A percentile compares a stretch with the other conserved stretches of the same genome.
phyloP scores from a whole-genome alignment of 345 rosid species.

The Ricinus communis region DNA sequence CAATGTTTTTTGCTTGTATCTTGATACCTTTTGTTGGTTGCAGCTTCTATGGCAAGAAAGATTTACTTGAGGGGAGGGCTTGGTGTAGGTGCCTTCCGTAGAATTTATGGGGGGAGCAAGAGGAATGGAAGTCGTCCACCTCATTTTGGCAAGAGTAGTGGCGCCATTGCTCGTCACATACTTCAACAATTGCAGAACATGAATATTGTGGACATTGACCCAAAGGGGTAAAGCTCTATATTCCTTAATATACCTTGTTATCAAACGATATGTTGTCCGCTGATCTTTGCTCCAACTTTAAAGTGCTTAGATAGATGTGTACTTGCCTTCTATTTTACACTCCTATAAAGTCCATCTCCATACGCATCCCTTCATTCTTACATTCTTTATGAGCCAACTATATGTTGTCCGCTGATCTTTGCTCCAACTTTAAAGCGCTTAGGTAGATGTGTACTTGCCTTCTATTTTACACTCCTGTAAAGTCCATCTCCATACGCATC shows the following conservation, averaged over 20 bases:
- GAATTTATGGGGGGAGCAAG: conserved; percentile 87
- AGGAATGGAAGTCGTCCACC: conserved; percentile 89
- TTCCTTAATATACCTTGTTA: not conserved
- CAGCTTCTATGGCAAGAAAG: conserved; percentile 95
- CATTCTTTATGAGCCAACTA: too few species aligned
- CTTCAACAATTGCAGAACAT: conserved; percentile 73
- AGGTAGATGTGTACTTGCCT: too few species aligned
- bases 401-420: too few species aligned
- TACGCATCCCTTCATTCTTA: too few species aligned
- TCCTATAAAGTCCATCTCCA: too few species aligned
- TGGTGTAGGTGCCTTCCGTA: conserved; percentile 84
- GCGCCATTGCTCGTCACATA: conserved; percentile 79
- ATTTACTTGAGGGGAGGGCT: conserved; percentile 87
- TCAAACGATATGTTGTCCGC: not conserved
- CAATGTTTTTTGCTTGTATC: too few species aligned
- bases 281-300: not conserved
- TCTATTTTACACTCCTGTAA: too few species aligned
- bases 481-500: too few species aligned
- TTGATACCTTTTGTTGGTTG: conserved; percentile 5
- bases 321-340: not conserved
- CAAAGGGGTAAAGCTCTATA: conserved; percentile 51
- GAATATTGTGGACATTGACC: conserved; percentile 65
- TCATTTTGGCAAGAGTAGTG: conserved; percentile 90
- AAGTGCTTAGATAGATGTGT: not conserved
- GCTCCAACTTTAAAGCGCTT: too few species aligned